Conservation (phyloP, 441 rosid species). For the Macaranga tanarius region DNA sequence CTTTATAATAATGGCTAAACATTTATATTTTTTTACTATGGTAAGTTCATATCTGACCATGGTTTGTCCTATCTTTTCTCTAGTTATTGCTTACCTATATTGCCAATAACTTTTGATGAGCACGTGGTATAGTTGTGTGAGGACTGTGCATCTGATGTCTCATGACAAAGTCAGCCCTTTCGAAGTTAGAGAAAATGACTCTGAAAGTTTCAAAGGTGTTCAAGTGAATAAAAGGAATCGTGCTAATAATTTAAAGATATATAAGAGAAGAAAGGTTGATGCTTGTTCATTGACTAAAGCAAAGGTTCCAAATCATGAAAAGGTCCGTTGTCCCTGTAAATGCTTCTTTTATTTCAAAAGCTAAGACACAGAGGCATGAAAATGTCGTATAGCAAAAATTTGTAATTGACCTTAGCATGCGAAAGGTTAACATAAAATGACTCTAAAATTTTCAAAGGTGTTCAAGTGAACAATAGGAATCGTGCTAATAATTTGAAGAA, state of each 20-base stretch:
- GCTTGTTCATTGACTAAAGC: conserved; percentile 9
- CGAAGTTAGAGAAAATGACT: conserved; percentile 20
- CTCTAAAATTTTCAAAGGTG: no score
- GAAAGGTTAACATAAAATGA: no score
- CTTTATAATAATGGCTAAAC: neutral
- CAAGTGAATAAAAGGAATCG: conserved; percentile 20
- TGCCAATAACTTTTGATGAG: conserved; percentile 50
- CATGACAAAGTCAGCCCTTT: conserved; percentile 9
- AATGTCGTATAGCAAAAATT: no score
- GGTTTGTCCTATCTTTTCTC: conserved; percentile 1
- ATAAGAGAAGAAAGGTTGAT: conserved; percentile 8
- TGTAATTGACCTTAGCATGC: no score
- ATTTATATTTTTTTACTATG: neutral
- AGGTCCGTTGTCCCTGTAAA: no score
- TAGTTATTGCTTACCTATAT: conserved; percentile 44
- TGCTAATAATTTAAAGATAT: neutral
- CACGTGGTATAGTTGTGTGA: conserved; percentile 53
- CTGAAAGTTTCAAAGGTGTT: conserved; percentile 21
- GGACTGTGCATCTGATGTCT: conserved; percentile 42
- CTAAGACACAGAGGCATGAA: no score
- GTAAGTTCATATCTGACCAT: neutral
- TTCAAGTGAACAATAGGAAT: no score
- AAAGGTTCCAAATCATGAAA: conserved; percentile 6
- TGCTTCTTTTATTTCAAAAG: no score
- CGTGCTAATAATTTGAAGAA: no score